A percentile compares a stretch with the other conserved stretches of the same genome.
Evolutionary conservation across 495 filamentous ascomycete species (phyloP).

Genomic region (Aspergillus bertholletiae): DNA sequence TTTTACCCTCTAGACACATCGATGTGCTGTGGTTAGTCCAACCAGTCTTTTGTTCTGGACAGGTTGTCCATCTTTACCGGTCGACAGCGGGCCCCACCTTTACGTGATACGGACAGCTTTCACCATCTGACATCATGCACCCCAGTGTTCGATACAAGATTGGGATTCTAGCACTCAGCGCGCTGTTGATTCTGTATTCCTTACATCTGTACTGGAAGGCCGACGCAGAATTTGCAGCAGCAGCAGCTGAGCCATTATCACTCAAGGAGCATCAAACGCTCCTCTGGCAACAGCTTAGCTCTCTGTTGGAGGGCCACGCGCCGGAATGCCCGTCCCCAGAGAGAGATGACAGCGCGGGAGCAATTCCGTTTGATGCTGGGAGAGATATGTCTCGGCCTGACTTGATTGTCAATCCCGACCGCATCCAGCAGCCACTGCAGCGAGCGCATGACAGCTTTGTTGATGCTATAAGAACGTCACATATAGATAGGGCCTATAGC

Average conservation of each 20-base stretch:
- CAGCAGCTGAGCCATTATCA: slow-evolving; percentile 33
- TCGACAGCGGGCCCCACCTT: too few species aligned
- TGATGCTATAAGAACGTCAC: too few species aligned
- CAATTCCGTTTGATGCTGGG: slow-evolving; percentile 33
- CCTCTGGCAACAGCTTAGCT: slow-evolving; percentile 37
- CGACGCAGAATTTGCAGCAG: slow-evolving; percentile 33
- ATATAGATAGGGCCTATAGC: too few species aligned
- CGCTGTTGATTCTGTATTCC: slow-evolving; percentile 30
- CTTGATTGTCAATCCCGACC: slow-evolving; percentile 29
- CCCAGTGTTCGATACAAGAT: slow-evolving; percentile 22
- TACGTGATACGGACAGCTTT: too few species aligned
- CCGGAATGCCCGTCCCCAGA: slow-evolving; percentile 28
- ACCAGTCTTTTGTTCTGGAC: too few species aligned
- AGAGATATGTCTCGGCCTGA: slow-evolving; percentile 31
- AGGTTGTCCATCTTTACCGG: too few species aligned
- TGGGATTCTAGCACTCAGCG: slow-evolving; percentile 22
- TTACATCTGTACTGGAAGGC: slow-evolving; percentile 40
- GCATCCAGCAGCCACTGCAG: slow-evolving; percentile 29
- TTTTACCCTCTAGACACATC: too few species aligned
- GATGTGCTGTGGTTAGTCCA: too few species aligned
- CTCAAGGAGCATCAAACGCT: slow-evolving; percentile 32
- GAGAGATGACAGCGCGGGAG: slow-evolving; percentile 17
- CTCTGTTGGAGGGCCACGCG: slow-evolving; percentile 28
- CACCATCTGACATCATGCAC: neutral
- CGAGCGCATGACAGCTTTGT: slow-evolving; percentile 43